A percentile compares a stretch with the other conserved stretches of the same genome.
Conservation (phyloP, 495 filamentous ascomycete species). For the Cetradonia linearis region DNA sequence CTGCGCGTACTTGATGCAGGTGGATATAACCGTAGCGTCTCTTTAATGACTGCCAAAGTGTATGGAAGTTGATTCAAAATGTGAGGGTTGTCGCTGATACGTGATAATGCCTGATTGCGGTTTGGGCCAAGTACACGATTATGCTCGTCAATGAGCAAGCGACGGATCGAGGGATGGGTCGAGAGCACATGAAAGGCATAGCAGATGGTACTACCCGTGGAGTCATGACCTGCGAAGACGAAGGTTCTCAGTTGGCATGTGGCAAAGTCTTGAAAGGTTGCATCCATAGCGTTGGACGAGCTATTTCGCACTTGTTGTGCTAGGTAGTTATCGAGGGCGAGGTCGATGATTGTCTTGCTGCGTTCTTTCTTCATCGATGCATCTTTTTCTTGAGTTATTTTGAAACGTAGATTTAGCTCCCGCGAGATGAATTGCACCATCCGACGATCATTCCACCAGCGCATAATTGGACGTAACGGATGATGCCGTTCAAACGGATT, state of each 20-base stretch:
- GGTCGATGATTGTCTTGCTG: slow-evolving; percentile 30
- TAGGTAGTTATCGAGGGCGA: slow-evolving; percentile 32
- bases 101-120: not conserved
- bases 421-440: slow-evolving; percentile 23
- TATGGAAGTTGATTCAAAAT: slow-evolving; percentile 17
- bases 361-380: not conserved
- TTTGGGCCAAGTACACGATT: slow-evolving; percentile 11
- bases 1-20: slow-evolving; percentile 17
- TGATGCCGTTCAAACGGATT: slow-evolving; percentile 27
- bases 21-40: slow-evolving; percentile 22
- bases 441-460: slow-evolving; percentile 24
- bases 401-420: slow-evolving; percentile 27
- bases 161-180: slow-evolving; percentile 31
- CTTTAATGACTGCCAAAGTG: slow-evolving; percentile 22
- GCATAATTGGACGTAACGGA: slow-evolving; percentile 24
- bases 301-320: slow-evolving; percentile 15
- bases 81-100: slow-evolving; percentile 16
- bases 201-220: slow-evolving; percentile 31
- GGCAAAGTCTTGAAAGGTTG: slow-evolving; percentile 18
- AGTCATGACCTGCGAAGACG: slow-evolving; percentile 31
- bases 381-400: not conserved
- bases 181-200: slow-evolving; percentile 39
- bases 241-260: slow-evolving; percentile 26
- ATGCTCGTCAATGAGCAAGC: not conserved
- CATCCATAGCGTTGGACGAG: slow-evolving; percentile 19